Conservation (phyloP, 148 eudicot species). For the Gaultheria prostrata region DNA sequence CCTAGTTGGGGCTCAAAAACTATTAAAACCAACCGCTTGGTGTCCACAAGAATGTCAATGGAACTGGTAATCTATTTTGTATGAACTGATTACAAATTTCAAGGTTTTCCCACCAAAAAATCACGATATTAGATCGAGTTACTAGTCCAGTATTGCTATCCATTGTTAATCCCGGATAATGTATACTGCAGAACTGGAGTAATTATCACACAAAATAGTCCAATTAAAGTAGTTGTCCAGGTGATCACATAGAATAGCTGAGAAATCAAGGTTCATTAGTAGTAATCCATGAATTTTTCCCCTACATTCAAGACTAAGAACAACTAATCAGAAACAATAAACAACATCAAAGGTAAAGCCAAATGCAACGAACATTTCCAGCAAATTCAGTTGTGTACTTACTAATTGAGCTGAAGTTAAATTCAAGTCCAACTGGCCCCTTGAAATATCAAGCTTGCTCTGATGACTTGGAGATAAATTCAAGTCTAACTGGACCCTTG, state of each 20-base stretch:
- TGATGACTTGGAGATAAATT: background rate
- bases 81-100: background rate
- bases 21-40: background rate
- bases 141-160: background rate
- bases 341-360: background rate
- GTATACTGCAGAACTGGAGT: background rate
- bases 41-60: constrained; percentile 4
- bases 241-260: background rate
- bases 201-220: background rate
- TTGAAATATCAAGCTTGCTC: background rate
- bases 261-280: background rate
- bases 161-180: background rate
- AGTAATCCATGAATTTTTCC: background rate
- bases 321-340: background rate
- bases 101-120: background rate
- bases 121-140: background rate
- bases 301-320: background rate
- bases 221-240: background rate
- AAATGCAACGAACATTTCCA: background rate
- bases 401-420: constrained; percentile 34
- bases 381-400: constrained; percentile 24
- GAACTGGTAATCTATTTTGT: background rate
- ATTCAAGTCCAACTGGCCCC: constrained; percentile 23
- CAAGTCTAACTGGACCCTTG: constrained; percentile 19
- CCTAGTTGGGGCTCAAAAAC: background rate